Evolutionary conservation across 2,329 filamentous ascomycete species (phyloP).

Genomic region (Fusarium sp.): DNA sequence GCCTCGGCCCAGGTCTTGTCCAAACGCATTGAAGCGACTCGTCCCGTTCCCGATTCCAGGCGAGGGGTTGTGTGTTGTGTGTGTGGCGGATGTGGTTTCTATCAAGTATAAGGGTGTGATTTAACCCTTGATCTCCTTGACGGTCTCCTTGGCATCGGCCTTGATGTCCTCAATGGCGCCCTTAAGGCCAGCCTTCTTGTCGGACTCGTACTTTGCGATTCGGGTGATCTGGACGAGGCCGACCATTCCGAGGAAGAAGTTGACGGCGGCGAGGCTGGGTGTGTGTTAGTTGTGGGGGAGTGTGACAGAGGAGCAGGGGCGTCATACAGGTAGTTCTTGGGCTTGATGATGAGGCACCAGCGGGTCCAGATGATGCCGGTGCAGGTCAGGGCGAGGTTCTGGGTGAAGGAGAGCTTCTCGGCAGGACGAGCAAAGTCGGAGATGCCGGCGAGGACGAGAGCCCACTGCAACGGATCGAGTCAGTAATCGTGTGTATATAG

Average conservation of each 20-base stretch:
- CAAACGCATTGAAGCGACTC: conserved; percentile 3
- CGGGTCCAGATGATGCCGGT: conserved; percentile 98
- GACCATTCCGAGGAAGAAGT: conserved; percentile 96
- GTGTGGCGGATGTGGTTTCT: background rate
- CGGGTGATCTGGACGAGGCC: conserved; percentile 85
- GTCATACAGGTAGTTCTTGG: conserved; percentile 86
- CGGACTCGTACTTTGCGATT: conserved; percentile 75
- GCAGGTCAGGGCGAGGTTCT: conserved; percentile 89
- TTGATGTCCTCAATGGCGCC: conserved; percentile 55
- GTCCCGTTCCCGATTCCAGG: conserved; percentile 2
- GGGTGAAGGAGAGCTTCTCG: conserved; percentile 91
- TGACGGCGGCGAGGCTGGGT: conserved; percentile 86
- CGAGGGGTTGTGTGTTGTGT: conserved; percentile 12
- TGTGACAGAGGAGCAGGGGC: background rate
- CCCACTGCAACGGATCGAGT: conserved; percentile 72
- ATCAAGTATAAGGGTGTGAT: background rate
- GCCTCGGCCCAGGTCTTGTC: background rate
- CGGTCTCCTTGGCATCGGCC: conserved; percentile 52
- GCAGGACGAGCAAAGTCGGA: conserved; percentile 92
- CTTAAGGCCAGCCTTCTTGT: conserved; percentile 64
- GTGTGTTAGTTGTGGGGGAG: conserved; percentile 2
- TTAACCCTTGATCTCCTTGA: conserved; percentile 43
- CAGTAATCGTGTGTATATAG: conserved; percentile 14
- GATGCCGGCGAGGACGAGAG: conserved; percentile 89
- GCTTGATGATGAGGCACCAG: conserved; percentile 98